Evolutionary conservation across 139 green algal species (phyloP), one percentile per base, ranked within the genome.

Genomic region (Volvox africanus): DNA sequence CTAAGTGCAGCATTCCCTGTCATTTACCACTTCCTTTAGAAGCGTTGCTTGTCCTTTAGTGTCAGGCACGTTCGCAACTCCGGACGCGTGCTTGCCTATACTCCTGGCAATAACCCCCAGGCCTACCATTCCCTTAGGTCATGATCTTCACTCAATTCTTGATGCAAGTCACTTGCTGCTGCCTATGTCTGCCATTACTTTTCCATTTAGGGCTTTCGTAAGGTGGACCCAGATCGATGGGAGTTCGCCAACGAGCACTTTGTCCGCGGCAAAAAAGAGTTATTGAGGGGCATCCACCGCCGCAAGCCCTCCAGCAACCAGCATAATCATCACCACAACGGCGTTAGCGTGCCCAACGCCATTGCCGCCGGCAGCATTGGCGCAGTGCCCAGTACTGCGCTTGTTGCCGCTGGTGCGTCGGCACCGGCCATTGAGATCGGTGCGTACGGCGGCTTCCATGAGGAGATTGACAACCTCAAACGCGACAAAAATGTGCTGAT

Each of bases 181-280:
- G 71, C 71, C 17, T 77, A 33, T 77, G 22, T 26, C 30, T 77
- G 37, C 24, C 73, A 30, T 13, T 80, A 17, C 32, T 36, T 1
- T 1, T 17, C 22, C 12, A 16, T 79, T 61, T 93, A 99, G 96
- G 97, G 98, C 67, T 99, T 99, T 90, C 94, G 97, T 20, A 99
- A 99, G 88, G 95, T 98, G 17, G 96, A 99, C 89, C 97, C 98
- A 22, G 98, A 99, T 93, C 94, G 96, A 6, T 99, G 97, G 97
- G 96, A 99, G 95, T 99, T 99, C 95, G 94, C 97, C n/a, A 99
- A 99, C 78, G 96, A 99, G 73, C 92, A 97, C 85, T 99, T 99
- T 80, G 67, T 98, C 1, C 90, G 95, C 1, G 97, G 94, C 33
- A 87, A 91, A 6, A 92, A 93, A 14, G 97, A 99, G 65, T 93